These are phyloP conservation scores for Amborella trichopoda DNA, from an alignment of 164 flowering plant genomes.

Conservation along the genomic window DNA sequence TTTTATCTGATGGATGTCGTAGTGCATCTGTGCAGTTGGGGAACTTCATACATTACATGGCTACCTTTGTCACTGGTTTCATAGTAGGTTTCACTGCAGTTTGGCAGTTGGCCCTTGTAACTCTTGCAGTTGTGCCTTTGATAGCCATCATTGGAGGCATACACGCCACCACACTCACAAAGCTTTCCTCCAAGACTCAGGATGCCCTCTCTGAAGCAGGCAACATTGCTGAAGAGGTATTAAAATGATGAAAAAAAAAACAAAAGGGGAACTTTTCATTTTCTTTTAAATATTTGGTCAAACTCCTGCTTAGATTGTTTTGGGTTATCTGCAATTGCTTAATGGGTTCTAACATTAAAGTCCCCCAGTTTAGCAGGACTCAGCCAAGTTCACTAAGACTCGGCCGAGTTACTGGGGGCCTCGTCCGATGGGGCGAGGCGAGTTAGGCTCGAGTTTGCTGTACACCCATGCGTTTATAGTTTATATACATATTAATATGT, in stretches of 20 bases:
- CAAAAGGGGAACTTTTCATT: not conserved
- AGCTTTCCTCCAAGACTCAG: conserved; percentile 77
- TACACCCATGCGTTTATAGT: too few relatives aligned
- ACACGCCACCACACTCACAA: conserved; percentile 59
- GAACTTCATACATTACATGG: conserved; percentile 90
- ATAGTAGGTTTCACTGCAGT: conserved; percentile 94
- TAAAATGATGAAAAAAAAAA: too few relatives aligned
- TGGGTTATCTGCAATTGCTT: too few relatives aligned
- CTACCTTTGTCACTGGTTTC: conserved; percentile 88
- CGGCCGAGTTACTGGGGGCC: too few relatives aligned
- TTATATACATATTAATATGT: too few relatives aligned
- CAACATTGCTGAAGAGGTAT: conserved; percentile 83
- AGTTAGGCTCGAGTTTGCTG: too few relatives aligned
- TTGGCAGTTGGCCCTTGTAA: conserved; percentile 90
- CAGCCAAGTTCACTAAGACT: too few relatives aligned
- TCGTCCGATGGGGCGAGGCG: too few relatives aligned
- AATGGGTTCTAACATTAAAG: too few relatives aligned
- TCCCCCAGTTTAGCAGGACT: too few relatives aligned
- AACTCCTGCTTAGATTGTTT: too few relatives aligned
- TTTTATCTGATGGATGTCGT: not conserved
- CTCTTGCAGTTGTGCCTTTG: conserved; percentile 86
- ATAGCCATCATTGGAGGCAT: conserved; percentile 91
- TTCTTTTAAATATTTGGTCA: not conserved
- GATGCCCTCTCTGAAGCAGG: conserved; percentile 85
- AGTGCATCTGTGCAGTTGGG: conserved; percentile 50